phyloP scores from a whole-genome alignment of 768 basidiomycete species.

The Harrya chromipes region DNA sequence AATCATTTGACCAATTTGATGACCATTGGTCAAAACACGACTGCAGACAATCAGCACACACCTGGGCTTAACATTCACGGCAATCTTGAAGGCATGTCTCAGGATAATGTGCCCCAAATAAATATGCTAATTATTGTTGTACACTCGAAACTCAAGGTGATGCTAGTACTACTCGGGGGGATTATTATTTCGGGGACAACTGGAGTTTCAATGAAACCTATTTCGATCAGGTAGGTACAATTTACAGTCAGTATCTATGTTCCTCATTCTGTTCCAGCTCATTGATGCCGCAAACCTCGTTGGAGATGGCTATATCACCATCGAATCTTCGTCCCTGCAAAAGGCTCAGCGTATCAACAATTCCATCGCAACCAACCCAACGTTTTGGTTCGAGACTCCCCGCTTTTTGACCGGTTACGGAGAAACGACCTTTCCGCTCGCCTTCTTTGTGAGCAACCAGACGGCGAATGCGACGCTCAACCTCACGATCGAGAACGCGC shows the following conservation, averaged over 20 bases:
- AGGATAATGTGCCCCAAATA: neutral
- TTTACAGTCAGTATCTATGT: neutral
- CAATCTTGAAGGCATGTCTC: conserved; percentile 19
- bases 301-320: too few species aligned
- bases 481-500: conserved; percentile 13
- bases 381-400: conserved; percentile 18
- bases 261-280: conserved; percentile 1
- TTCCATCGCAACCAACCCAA: conserved; percentile 26
- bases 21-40: conserved; percentile 24
- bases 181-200: conserved; percentile 27
- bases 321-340: conserved; percentile 16
- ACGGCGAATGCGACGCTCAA: conserved; percentile 16
- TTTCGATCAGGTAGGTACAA: conserved; percentile 14
- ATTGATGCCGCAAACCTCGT: too few species aligned
- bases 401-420: conserved; percentile 20
- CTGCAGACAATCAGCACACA: conserved; percentile 7
- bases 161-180: conserved; percentile 22
- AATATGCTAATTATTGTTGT: neutral
- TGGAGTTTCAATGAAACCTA: conserved; percentile 25
- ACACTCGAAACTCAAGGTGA: conserved; percentile 10
- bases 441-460: conserved; percentile 25
- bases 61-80: conserved; percentile 24
- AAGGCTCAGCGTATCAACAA: conserved; percentile 22
- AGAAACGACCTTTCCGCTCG: conserved; percentile 22
- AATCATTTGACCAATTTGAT: conserved; percentile 28